Evolutionary conservation across 352 stramenopile species (phyloP).

Genomic region (Phytophthora kernoviae): DNA sequence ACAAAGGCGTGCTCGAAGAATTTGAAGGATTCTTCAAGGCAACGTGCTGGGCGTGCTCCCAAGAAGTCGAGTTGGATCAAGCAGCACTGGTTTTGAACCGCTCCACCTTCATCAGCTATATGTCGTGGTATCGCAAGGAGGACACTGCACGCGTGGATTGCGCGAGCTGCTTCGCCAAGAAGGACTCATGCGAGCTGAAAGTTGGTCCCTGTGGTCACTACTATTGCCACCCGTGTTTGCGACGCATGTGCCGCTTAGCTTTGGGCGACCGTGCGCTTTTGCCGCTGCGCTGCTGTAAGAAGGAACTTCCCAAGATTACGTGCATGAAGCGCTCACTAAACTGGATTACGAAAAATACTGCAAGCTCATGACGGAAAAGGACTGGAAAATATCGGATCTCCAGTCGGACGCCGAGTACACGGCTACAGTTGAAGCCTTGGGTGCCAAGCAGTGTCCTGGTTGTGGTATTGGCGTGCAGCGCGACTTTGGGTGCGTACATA

Average conservation of each 20-base stretch:
- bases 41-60: conserved; percentile 22
- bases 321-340: conserved; percentile 40
- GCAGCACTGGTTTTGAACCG: conserved; percentile 24
- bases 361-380: conserved; percentile 47
- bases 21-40: conserved; percentile 8
- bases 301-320: conserved; percentile 67
- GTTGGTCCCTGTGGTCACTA: conserved; percentile 61
- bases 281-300: conserved; percentile 73
- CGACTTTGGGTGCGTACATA: conserved; percentile 80
- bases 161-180: conserved; percentile 42
- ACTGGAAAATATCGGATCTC: conserved; percentile 65
- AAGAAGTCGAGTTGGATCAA: conserved; percentile 32
- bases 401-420: conserved; percentile 70
- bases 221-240: conserved; percentile 62
- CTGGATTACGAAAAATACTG: conserved; percentile 56
- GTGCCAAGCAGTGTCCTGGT: conserved; percentile 75
- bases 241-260: conserved; percentile 64
- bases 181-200: conserved; percentile 23
- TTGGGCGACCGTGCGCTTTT: conserved; percentile 62
- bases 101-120: conserved; percentile 27
- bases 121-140: conserved; percentile 9
- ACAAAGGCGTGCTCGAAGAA: conserved; percentile 24
- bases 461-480: conserved; percentile 77
- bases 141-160: conserved; percentile 22
- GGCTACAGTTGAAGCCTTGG: conserved; percentile 37